These are phyloP conservation scores for Ceratonia siliqua DNA, from an alignment of 306 rosid genomes.

Conservation along the genomic window DNA sequence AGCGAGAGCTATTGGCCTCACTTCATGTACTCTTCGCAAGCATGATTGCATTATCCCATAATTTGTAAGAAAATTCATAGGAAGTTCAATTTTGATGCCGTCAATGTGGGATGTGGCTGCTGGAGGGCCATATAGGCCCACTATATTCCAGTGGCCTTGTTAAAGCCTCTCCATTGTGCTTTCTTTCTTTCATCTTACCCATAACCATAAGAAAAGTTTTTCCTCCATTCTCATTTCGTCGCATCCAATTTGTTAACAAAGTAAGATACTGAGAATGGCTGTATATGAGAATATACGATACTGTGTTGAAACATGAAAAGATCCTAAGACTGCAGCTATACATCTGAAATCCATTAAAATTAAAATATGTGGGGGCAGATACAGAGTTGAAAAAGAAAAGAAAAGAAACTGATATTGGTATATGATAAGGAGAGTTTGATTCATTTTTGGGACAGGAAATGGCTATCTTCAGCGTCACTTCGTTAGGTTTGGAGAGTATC, in stretches of 20 bases:
- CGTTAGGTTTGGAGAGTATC: background rate
- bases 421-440: background rate
- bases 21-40: no score
- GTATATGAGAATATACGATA: no score
- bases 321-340: background rate
- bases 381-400: background rate
- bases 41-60: no score
- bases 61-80: constrained; percentile 31
- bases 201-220: no score
- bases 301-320: no score
- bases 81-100: constrained; percentile 32
- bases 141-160: background rate
- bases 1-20: no score
- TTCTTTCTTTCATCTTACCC: background rate
- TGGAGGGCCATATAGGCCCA: background rate
- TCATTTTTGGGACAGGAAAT: background rate
- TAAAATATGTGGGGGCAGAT: background rate
- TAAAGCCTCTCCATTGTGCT: no score
- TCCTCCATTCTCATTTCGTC: no score
- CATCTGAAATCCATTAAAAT: background rate
- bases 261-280: no score
- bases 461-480: background rate
- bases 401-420: background rate
- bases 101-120: constrained; percentile 34
- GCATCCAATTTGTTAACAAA: no score